Percentiles rank a stretch among this genome's conserved stretches.
phyloP scores from a whole-genome alignment of 73 alveolate species.

The Tetrahymena thermophila region DNA sequence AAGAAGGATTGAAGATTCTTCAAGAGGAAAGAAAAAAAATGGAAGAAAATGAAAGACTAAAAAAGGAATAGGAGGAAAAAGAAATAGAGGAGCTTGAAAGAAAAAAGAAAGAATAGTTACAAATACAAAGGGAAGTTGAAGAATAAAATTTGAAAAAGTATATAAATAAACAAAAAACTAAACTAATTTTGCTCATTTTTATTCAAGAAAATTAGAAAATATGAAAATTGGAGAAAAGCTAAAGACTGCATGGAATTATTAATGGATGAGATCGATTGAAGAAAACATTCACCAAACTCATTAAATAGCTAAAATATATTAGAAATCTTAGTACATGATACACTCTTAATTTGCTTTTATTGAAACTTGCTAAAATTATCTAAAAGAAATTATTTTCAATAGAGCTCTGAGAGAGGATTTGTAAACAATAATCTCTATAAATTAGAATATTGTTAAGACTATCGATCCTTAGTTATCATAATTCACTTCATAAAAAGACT shows the following conservation, averaged over 20 bases:
- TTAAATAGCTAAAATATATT: background rate
- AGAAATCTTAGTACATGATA: background rate
- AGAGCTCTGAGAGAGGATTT: background rate
- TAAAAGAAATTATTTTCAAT: background rate
- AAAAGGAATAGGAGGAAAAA: background rate
- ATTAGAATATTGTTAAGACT: background rate
- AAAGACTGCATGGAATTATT: background rate
- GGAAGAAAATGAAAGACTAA: background rate
- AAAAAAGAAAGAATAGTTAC: background rate
- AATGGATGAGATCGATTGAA: background rate
- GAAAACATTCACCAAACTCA: background rate
- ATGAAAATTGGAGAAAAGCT: background rate
- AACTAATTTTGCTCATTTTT: background rate
- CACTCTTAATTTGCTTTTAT: background rate
- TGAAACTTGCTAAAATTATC: background rate
- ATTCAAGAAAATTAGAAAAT: background rate
- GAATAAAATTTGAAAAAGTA: background rate
- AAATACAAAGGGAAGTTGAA: background rate
- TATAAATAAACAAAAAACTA: background rate
- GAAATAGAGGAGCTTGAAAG: background rate
- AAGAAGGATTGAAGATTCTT: background rate
- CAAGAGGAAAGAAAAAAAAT: background rate
- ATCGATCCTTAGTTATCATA: background rate
- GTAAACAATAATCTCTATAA: background rate
- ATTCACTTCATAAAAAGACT: background rate